These are phyloP conservation scores for Capronia epimyces DNA, from an alignment of 2,329 filamentous ascomycete species.

Conservation along the genomic window DNA sequence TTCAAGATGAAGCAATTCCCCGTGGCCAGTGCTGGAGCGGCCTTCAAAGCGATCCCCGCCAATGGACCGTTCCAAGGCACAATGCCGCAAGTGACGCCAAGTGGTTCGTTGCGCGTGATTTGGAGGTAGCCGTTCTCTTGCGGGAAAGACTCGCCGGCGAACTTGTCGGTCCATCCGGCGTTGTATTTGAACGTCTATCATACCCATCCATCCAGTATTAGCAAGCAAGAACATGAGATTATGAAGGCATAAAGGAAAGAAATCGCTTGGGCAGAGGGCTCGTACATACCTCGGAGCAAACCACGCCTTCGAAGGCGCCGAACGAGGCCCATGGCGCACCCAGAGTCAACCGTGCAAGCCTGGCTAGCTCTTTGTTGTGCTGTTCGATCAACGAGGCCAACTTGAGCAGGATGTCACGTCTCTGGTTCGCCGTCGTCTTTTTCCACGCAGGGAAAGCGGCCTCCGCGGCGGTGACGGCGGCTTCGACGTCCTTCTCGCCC, in stretches of 20 bases:
- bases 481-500: slow-evolving; percentile 43
- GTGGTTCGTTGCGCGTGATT: slow-evolving; percentile 33
- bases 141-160: slow-evolving; percentile 37
- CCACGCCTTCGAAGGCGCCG: no score
- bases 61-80: slow-evolving; percentile 54
- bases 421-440: slow-evolving; percentile 28
- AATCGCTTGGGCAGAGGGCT: no score
- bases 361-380: slow-evolving; percentile 42
- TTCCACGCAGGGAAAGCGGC: slow-evolving; percentile 45
- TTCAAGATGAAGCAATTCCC: slow-evolving; percentile 52
- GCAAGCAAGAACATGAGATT: slow-evolving; percentile 56
- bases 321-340: no score
- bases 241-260: no score
- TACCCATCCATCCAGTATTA: slow-evolving; percentile 46
- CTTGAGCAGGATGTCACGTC: slow-evolving; percentile 39
- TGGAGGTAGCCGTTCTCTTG: slow-evolving; percentile 37
- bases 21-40: slow-evolving; percentile 45
- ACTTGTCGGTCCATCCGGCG: slow-evolving; percentile 39
- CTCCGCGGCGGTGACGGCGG: slow-evolving; percentile 46
- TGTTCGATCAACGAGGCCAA: slow-evolving; percentile 39
- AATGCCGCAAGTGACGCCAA: slow-evolving; percentile 47
- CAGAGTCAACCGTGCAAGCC: no score
- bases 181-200: slow-evolving; percentile 33
- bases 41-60: slow-evolving; percentile 36
- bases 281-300: no score